phyloP scores from a whole-genome alignment of 345 rosid species.

The Alliaria petiolata region DNA sequence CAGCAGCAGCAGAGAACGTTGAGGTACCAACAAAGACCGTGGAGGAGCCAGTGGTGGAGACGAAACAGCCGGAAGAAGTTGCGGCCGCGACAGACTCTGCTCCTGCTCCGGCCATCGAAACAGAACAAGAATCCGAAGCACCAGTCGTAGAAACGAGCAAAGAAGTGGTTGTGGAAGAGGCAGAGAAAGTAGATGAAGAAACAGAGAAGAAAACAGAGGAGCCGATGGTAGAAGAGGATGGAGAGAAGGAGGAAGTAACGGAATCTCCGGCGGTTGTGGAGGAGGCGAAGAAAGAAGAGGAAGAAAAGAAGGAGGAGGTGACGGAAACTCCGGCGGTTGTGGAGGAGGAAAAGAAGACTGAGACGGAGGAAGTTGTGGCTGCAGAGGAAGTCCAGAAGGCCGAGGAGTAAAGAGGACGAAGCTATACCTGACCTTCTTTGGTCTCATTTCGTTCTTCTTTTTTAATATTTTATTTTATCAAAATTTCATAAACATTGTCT shows the following conservation, averaged over 20 bases:
- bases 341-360: conserved; percentile 21
- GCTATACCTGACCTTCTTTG: conserved; percentile 8
- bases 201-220: neutral
- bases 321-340: conserved; percentile 17
- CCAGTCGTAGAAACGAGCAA: conserved; percentile 19
- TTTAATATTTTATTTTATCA: neutral
- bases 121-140: conserved; percentile 20
- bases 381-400: conserved; percentile 15
- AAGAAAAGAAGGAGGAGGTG: conserved; percentile 10
- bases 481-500: neutral
- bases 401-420: conserved; percentile 11
- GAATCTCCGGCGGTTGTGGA: conserved; percentile 22
- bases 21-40: conserved; percentile 24
- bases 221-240: neutral
- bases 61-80: conserved; percentile 10
- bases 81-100: neutral
- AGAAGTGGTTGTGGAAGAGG: conserved; percentile 23
- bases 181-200: conserved; percentile 14
- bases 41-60: conserved; percentile 24
- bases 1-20: conserved; percentile 26
- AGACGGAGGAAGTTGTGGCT: conserved; percentile 10
- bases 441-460: neutral
- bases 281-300: neutral
- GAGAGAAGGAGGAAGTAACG: conserved; percentile 8
- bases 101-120: conserved; percentile 3